Evolutionary conservation across 495 filamentous ascomycete genomes (phyloP).

Genomic region (Trichoderma reesei): DNA sequence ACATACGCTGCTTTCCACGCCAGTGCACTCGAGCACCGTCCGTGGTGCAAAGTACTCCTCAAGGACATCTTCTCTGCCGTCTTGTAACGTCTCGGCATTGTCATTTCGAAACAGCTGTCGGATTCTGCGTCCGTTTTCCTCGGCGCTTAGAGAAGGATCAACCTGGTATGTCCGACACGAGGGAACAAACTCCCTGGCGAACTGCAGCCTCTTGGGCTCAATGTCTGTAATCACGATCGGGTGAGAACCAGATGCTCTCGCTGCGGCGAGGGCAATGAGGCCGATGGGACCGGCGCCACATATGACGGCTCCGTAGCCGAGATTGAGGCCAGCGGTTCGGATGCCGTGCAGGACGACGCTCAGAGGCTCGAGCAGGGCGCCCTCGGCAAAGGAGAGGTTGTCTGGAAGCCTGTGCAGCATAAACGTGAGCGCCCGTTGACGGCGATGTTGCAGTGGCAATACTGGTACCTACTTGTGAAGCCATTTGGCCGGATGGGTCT

Average conservation of each 20-base stretch:
- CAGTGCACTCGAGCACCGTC: conserved; percentile 54
- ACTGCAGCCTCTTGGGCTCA: conserved; percentile 43
- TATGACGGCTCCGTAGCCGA: conserved; percentile 32
- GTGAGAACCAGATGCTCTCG: conserved; percentile 52
- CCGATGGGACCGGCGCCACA: conserved; percentile 44
- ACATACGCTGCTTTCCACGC: conserved; percentile 49
- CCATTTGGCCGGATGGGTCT: conserved; percentile 44
- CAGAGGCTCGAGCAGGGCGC: conserved; percentile 41
- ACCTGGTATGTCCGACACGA: conserved; percentile 44
- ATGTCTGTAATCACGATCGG: conserved; percentile 56
- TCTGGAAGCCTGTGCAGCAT: conserved; percentile 25
- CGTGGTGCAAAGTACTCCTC: conserved; percentile 44
- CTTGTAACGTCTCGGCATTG: background rate
- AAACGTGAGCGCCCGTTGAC: background rate
- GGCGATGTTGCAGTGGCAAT: background rate
- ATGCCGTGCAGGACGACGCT: conserved; percentile 38
- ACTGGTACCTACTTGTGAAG: conserved; percentile 30
- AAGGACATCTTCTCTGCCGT: background rate
- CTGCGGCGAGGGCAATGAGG: conserved; percentile 38
- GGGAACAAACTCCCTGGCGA: conserved; percentile 51
- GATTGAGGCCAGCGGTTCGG: conserved; percentile 26
- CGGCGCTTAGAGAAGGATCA: conserved; percentile 29
- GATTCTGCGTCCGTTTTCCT: conserved; percentile 45
- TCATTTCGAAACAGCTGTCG: conserved; percentile 35
- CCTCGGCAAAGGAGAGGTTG: conserved; percentile 33